phyloP scores from a whole-genome alignment of 805 yeast genomes.

The Saccharomycopsis malanga region DNA sequence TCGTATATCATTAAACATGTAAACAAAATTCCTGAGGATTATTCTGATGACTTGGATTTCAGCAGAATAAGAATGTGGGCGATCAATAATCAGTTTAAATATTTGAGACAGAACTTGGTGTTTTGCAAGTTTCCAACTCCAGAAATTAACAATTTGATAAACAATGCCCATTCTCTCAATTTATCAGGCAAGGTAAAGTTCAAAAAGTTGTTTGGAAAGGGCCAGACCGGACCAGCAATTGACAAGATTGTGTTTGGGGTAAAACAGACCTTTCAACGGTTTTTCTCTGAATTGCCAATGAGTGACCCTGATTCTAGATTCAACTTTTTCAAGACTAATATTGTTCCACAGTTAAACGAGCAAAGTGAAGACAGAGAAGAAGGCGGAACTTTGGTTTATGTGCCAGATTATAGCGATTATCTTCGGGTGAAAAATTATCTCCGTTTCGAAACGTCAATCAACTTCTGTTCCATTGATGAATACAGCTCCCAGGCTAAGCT shows the following conservation, averaged over 20 bases:
- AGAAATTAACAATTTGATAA: conserved; percentile 57
- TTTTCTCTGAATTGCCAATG: conserved; percentile 47
- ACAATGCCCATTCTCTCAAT: conserved; percentile 41
- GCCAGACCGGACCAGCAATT: conserved; percentile 41
- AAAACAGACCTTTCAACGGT: conserved; percentile 64
- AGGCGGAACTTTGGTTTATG: conserved; percentile 66
- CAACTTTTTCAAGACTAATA: conserved; percentile 66
- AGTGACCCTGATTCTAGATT: conserved; percentile 80
- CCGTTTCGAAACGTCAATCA: conserved; percentile 47
- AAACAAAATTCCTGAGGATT: conserved; percentile 69
- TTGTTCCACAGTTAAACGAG: conserved; percentile 56
- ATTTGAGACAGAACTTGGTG: conserved; percentile 69
- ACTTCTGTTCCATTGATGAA: conserved; percentile 74
- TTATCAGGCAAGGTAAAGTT: conserved; percentile 55
- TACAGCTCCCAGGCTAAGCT: conserved; percentile 69
- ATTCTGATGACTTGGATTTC: conserved; percentile 79
- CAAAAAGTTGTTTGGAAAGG: conserved; percentile 35
- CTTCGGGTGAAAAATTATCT: conserved; percentile 65
- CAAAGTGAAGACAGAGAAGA: conserved; percentile 30
- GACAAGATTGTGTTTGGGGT: conserved; percentile 59
- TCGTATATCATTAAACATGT: conserved; percentile 60
- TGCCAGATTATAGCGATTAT: conserved; percentile 84
- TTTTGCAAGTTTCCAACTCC: conserved; percentile 79
- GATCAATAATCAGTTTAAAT: conserved; percentile 70
- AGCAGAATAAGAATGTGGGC: conserved; percentile 89